These are phyloP conservation scores for Trametes maxima DNA, from an alignment of 768 basidiomycete species.

Conservation along the genomic window DNA sequence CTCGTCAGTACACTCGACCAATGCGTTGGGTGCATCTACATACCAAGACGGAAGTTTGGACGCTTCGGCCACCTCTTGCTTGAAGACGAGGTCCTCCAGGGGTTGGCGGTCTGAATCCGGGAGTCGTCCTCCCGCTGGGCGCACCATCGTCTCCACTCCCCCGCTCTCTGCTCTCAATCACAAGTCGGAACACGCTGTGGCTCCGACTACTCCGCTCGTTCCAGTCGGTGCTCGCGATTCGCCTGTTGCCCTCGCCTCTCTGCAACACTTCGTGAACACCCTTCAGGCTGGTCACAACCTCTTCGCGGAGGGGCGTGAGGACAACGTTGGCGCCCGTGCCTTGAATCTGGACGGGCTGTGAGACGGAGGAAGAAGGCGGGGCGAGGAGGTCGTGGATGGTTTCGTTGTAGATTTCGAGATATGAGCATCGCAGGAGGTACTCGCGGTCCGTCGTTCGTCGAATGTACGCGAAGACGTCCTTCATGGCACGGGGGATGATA, in stretches of 20 bases:
- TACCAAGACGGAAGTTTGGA: constrained; percentile 76
- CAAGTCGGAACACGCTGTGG: constrained; percentile 92
- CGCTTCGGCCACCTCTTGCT: constrained; percentile 76
- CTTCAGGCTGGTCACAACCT: constrained; percentile 90
- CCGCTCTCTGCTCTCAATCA: constrained; percentile 84
- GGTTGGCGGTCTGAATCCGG: constrained; percentile 51
- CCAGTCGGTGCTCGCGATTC: constrained; percentile 98
- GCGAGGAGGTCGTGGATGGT: constrained; percentile 84
- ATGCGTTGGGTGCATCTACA: constrained; percentile 24
- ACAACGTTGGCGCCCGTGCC: constrained; percentile 63
- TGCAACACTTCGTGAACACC: constrained; percentile 83
- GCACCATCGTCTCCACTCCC: constrained; percentile 44
- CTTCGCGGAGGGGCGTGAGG: constrained; percentile 81
- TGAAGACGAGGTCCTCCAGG: constrained; percentile 69
- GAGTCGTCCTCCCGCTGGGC: constrained; percentile 53
- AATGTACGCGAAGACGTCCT: constrained; percentile 88
- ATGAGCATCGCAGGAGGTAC: constrained; percentile 93
- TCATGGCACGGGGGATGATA: constrained; percentile 91
- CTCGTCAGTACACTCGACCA: not conserved
- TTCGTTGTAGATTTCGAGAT: constrained; percentile 98
- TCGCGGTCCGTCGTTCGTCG: constrained; percentile 76
- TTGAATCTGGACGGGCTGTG: constrained; percentile 72
- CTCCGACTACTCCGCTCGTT: constrained; percentile 93
- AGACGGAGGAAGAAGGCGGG: constrained; percentile 54
- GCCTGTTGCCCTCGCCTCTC: constrained; percentile 82